Conservation (phyloP, 345 rosid species). For the Euphorbia tirucalli region DNA sequence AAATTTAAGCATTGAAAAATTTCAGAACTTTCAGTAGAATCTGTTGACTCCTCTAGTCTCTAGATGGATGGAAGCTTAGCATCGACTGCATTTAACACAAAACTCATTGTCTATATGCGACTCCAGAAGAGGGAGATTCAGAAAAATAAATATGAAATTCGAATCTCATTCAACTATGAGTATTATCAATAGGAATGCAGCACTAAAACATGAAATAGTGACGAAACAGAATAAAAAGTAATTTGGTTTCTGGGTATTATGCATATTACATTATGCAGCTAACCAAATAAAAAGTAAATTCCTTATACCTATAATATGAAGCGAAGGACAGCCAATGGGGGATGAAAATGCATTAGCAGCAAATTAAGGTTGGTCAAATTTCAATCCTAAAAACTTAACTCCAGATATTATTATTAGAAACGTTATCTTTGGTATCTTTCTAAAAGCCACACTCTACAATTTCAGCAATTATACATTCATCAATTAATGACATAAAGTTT, state of each 20-base stretch:
- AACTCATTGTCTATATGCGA: background rate
- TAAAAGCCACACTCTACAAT: constrained; percentile 26
- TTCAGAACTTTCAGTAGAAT: background rate
- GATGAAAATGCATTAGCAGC: constrained; percentile 53
- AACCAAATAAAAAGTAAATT: background rate
- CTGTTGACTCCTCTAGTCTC: background rate
- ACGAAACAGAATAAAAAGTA: background rate
- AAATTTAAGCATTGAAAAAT: background rate
- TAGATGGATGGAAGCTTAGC: background rate
- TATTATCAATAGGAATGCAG: background rate
- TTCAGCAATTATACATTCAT: background rate
- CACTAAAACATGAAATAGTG: background rate
- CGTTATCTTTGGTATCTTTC: constrained; percentile 50
- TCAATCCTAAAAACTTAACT: constrained; percentile 37
- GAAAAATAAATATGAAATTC: background rate
- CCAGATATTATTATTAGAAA: constrained; percentile 51
- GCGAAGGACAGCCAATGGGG: constrained; percentile 50
- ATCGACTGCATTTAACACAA: background rate
- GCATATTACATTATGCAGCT: background rate
- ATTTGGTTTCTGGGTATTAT: background rate
- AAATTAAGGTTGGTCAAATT: constrained; percentile 41
- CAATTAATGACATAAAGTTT: background rate
- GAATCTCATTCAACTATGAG: background rate
- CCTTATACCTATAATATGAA: constrained; percentile 56
- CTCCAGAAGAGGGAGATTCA: background rate